phyloP scores from a whole-genome alignment of 148 eudicot species.

The Chenopodium album region DNA sequence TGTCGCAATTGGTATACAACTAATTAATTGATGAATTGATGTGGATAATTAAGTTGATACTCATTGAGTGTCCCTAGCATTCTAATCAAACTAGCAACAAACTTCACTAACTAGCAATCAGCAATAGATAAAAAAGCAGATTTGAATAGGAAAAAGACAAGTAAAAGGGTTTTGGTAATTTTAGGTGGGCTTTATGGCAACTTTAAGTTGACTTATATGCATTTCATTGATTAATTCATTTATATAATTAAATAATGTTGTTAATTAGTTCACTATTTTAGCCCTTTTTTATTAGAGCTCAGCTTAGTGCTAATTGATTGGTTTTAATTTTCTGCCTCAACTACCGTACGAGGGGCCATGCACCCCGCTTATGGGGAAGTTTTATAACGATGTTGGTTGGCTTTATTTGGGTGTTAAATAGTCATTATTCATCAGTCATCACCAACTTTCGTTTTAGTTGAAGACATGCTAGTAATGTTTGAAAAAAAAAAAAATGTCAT shows the following conservation, averaged over 20 bases:
- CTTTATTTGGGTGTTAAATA: not conserved
- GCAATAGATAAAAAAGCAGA: conserved; percentile 1
- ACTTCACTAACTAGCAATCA: not conserved
- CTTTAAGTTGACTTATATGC: conserved; percentile 24
- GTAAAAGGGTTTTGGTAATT: conserved; percentile 14
- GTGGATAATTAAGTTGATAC: not conserved
- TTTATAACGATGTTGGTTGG: not conserved
- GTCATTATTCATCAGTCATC: not conserved
- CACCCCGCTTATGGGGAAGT: not conserved
- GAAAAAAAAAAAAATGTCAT: not conserved
- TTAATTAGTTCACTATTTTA: conserved; percentile 3
- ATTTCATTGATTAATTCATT: not conserved
- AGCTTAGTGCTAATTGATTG: conserved; percentile 8
- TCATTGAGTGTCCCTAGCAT: not conserved
- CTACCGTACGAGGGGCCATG: conserved; percentile 15
- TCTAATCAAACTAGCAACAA: not conserved
- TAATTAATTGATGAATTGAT: too few relatives aligned
- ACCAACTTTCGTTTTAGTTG: not conserved
- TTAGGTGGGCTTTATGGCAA: conserved; percentile 17
- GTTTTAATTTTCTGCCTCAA: not conserved
- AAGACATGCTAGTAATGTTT: not conserved
- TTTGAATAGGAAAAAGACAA: conserved; percentile 14
- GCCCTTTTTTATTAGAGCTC: not conserved
- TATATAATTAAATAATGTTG: not conserved
- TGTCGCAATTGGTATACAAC: too few relatives aligned